Evolutionary conservation across 1,284 basidiomycete genomes (phyloP).

Genomic region (Meira miltonrushii): DNA sequence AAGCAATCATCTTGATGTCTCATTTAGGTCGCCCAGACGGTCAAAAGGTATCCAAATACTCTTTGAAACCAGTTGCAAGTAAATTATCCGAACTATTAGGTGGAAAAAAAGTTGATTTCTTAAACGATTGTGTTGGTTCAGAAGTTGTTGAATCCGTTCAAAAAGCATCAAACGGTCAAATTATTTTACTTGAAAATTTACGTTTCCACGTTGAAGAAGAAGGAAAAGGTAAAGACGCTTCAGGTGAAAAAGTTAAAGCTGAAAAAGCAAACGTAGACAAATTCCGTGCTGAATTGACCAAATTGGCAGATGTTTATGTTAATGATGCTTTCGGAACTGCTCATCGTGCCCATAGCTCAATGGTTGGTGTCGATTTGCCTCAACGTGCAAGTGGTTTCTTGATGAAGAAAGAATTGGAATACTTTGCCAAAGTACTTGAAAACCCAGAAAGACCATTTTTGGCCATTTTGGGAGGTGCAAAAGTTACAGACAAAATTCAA

Average conservation of each 20-base stretch:
- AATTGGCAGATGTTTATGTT: constrained; percentile 91
- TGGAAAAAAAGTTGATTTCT: constrained; percentile 63
- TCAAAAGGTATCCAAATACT: constrained; percentile 80
- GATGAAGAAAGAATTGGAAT: constrained; percentile 98
- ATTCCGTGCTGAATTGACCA: constrained; percentile 82
- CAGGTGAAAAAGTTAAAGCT: constrained; percentile 87
- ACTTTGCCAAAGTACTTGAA: constrained; percentile 95
- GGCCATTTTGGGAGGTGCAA: constrained; percentile 95
- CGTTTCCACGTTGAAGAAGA: constrained; percentile 99
- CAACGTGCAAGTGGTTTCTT: constrained; percentile 92
- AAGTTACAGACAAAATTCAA: constrained; percentile 98
- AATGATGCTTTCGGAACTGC: constrained; percentile 99
- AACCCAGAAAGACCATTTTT: constrained; percentile 91
- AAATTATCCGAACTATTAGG: constrained; percentile 54
- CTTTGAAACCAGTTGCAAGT: constrained; percentile 72
- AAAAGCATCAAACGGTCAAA: constrained; percentile 66
- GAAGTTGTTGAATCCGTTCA: constrained; percentile 73
- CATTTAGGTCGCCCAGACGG: constrained; percentile 97
- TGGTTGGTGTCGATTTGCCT: constrained; percentile 93
- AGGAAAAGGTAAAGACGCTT: constrained; percentile 85
- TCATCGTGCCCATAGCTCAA: constrained; percentile 94
- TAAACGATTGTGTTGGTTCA: constrained; percentile 78
- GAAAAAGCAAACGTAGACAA: constrained; percentile 73
- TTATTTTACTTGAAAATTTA: constrained; percentile 93
- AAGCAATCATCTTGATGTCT: constrained; percentile 87